These are phyloP conservation scores for Neofusicoccum sp. DNA, from an alignment of 2,329 filamentous ascomycete genomes.

Conservation along the genomic window DNA sequence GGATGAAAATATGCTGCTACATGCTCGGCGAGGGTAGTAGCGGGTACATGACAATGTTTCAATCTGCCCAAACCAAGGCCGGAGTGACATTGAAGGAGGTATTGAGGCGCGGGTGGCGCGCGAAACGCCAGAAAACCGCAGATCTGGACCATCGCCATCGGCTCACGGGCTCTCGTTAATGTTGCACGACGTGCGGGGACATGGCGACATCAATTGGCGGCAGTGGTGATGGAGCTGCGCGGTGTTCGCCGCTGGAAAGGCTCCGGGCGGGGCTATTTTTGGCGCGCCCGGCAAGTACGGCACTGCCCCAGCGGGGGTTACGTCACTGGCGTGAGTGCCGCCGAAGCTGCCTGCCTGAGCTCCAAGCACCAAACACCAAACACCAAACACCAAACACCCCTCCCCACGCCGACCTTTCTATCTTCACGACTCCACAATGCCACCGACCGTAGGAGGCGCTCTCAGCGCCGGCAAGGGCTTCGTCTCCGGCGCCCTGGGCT, in stretches of 20 bases:
- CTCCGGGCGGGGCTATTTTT: neutral
- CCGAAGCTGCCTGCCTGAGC: neutral
- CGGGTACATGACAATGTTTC: too few relatives aligned
- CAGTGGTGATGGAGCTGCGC: neutral
- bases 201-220: neutral
- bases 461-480: conserved; percentile 39
- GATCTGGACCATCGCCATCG: too few relatives aligned
- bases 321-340: neutral
- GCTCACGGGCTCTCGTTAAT: too few relatives aligned
- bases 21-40: too few relatives aligned
- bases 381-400: neutral
- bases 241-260: too few relatives aligned
- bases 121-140: too few relatives aligned
- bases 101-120: too few relatives aligned
- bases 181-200: too few relatives aligned
- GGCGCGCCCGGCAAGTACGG: neutral
- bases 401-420: neutral
- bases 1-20: too few relatives aligned
- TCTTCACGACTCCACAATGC: conserved; percentile 18
- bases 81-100: too few relatives aligned
- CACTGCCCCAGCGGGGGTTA: neutral
- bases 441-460: conserved; percentile 37
- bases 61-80: too few relatives aligned
- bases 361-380: neutral
- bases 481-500: conserved; percentile 45